Evolutionary conservation across 805 yeast genomes (phyloP).

Genomic region (Hanseniaspora lachancei): DNA sequence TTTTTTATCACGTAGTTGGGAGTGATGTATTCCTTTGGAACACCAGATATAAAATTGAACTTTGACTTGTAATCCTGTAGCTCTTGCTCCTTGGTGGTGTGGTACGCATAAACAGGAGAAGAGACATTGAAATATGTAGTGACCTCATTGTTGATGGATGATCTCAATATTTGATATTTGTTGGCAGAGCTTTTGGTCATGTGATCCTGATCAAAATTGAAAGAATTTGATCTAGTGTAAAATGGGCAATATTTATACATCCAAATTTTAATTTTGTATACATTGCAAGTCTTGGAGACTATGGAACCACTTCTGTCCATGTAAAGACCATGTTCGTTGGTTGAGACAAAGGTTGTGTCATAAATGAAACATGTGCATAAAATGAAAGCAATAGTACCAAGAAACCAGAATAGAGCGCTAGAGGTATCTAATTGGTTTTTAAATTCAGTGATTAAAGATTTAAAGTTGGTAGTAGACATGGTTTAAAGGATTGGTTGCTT

Average conservation of each 20-base stretch:
- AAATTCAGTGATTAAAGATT: background rate
- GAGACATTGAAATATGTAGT: background rate
- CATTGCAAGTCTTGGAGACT: background rate
- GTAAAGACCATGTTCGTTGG: background rate
- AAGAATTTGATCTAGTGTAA: background rate
- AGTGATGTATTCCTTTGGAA: background rate
- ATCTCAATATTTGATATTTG: background rate
- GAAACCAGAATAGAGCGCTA: background rate
- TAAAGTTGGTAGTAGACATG: too few species aligned
- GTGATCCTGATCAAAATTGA: background rate
- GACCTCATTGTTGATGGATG: background rate
- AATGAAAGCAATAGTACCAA: background rate
- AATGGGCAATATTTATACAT: background rate
- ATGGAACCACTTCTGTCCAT: background rate
- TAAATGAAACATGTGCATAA: background rate
- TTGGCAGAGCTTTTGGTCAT: background rate
- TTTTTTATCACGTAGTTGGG: background rate
- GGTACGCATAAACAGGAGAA: background rate
- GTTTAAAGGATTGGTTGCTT: too few species aligned
- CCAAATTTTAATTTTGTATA: background rate
- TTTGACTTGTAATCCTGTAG: background rate
- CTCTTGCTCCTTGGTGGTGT: background rate
- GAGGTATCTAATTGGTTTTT: background rate
- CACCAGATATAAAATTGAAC: background rate
- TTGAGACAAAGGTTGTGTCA: background rate